Evolutionary conservation across 148 eudicot genomes (phyloP).

Genomic region (Cornus controversa): DNA sequence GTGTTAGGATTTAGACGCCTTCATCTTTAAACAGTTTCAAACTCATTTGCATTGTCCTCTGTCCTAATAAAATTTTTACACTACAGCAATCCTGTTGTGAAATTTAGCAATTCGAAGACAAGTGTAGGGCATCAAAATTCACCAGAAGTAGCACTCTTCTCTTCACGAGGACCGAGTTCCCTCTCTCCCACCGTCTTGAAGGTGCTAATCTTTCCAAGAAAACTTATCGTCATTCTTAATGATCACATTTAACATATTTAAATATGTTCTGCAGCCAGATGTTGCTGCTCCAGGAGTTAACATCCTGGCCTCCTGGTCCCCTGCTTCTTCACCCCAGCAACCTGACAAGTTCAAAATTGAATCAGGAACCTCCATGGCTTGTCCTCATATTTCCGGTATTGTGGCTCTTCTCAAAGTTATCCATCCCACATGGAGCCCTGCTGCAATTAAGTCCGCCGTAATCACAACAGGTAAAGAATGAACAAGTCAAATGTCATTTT

Average conservation of each 20-base stretch:
- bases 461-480: slow-evolving; percentile 44
- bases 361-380: slow-evolving; percentile 53
- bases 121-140: slow-evolving; percentile 36
- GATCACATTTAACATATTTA: neutral
- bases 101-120: slow-evolving; percentile 34
- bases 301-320: slow-evolving; percentile 52
- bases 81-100: slow-evolving; percentile 39
- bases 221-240: neutral
- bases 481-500: neutral
- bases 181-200: slow-evolving; percentile 51
- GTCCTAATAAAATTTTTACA: neutral
- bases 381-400: slow-evolving; percentile 53
- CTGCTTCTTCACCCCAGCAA: slow-evolving; percentile 12
- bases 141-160: slow-evolving; percentile 48
- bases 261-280: slow-evolving; percentile 42
- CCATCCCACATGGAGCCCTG: slow-evolving; percentile 58
- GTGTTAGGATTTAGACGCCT: neutral
- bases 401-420: slow-evolving; percentile 50
- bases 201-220: slow-evolving; percentile 17
- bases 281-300: slow-evolving; percentile 61
- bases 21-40: neutral
- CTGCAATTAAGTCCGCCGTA: slow-evolving; percentile 54
- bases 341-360: slow-evolving; percentile 17
- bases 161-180: slow-evolving; percentile 53
- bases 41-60: neutral